Evolutionary conservation across 306 rosid genomes (phyloP).

Genomic region (Cercis canadensis): DNA sequence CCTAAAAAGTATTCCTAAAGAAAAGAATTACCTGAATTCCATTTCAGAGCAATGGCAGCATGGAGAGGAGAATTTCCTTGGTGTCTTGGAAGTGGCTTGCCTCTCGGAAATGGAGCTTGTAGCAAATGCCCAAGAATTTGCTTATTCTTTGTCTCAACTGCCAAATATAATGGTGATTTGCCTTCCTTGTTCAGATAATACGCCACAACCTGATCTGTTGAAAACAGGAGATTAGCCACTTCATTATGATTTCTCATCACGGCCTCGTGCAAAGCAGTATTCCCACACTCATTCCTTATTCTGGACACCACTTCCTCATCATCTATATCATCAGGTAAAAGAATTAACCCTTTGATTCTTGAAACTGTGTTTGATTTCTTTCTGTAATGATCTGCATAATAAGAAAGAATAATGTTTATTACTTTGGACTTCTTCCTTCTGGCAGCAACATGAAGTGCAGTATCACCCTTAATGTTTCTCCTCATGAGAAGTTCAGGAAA

Average conservation of each 20-base stretch:
- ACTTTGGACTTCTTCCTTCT: neutral
- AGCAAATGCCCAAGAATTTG: neutral
- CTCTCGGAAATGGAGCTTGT: neutral
- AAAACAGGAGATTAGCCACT: neutral
- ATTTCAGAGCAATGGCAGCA: neutral
- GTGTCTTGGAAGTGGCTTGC: neutral
- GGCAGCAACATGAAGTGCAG: conserved; percentile 2
- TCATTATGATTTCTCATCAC: neutral
- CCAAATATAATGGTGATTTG: neutral
- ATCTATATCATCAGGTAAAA: too few species aligned
- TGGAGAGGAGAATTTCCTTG: neutral
- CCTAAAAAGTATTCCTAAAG: too few species aligned
- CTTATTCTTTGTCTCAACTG: too few species aligned
- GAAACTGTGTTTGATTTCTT: too few species aligned
- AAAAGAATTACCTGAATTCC: neutral
- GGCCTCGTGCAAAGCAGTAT: conserved; percentile 21
- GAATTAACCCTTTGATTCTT: too few species aligned
- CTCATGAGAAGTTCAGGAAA: neutral
- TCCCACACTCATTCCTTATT: neutral
- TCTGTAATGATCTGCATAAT: too few species aligned
- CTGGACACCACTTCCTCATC: neutral
- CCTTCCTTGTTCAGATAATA: neutral
- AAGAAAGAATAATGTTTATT: too few species aligned
- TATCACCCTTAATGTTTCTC: neutral
- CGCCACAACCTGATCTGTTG: neutral